phyloP scores from a whole-genome alignment of 495 filamentous ascomycete genomes.

The Lindgomyces ingoldianus region DNA sequence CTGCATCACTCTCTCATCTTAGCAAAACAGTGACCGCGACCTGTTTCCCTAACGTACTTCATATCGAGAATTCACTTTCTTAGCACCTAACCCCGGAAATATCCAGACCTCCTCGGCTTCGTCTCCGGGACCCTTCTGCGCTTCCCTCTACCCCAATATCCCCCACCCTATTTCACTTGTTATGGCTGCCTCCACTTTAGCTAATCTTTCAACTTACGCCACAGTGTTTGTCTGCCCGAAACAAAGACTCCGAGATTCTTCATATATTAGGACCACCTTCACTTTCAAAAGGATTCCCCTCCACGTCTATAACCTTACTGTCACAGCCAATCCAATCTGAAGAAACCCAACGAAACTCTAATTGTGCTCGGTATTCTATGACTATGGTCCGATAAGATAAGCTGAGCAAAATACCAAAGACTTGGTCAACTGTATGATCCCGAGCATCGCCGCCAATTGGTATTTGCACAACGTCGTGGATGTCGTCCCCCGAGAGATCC shows the following conservation, averaged over 20 bases:
- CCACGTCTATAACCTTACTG: too few relatives aligned
- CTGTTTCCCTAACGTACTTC: not conserved
- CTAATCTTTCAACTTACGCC: not conserved
- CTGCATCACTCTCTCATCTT: not conserved
- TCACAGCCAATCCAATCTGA: too few relatives aligned
- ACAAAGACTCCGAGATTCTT: too few relatives aligned
- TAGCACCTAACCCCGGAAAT: not conserved
- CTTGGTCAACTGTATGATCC: conserved; percentile 14
- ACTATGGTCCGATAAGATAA: conserved; percentile 20
- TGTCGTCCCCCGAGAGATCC: conserved; percentile 23
- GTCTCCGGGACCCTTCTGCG: not conserved
- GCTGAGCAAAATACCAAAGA: conserved; percentile 17
- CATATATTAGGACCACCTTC: not conserved
- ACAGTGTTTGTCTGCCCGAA: too few relatives aligned
- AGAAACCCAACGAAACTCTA: too few relatives aligned
- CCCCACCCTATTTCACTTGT: not conserved
- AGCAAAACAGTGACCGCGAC: not conserved
- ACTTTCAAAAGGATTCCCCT: not conserved
- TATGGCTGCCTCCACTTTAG: not conserved
- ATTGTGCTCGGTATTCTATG: too few relatives aligned
- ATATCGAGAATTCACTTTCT: not conserved
- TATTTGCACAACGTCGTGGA: not conserved
- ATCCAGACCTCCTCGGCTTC: not conserved
- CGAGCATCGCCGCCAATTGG: conserved; percentile 16
- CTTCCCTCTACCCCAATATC: not conserved